Percentiles rank a stretch among this genome's conserved stretches.
Conservation (phyloP, 345 rosid genomes). For the Abelmoschus esculentus region DNA sequence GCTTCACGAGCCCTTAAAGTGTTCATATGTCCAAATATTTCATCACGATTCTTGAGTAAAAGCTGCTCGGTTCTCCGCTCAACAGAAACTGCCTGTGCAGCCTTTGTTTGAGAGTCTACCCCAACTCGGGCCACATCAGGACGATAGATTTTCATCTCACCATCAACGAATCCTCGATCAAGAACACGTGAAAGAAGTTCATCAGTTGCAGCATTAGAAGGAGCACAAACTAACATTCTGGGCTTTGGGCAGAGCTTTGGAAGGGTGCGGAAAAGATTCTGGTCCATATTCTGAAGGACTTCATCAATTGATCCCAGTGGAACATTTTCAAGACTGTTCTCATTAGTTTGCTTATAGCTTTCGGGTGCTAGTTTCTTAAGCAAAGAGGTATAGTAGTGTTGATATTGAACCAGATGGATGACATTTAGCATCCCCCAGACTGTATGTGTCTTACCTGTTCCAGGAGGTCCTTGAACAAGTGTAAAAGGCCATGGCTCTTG, state of each 20-base stretch:
- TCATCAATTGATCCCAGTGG: conserved; percentile 89
- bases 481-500: conserved; percentile 99
- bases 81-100: conserved; percentile 98
- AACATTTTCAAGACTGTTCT: conserved; percentile 57
- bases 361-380: conserved; percentile 95
- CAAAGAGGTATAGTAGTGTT: conserved; percentile 91
- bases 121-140: conserved; percentile 99
- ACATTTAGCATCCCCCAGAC: conserved; percentile 99
- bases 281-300: conserved; percentile 99
- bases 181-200: conserved; percentile 97
- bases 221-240: conserved; percentile 98
- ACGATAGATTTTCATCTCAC: conserved; percentile 94
- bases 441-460: conserved; percentile 98
- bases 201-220: conserved; percentile 99
- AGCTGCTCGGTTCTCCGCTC: conserved; percentile 95
- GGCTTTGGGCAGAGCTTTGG: conserved; percentile 96
- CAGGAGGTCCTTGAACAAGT: conserved; percentile 99
- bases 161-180: conserved; percentile 97
- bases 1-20: conserved; percentile 69
- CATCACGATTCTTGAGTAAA: conserved; percentile 72
- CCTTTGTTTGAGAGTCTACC: conserved; percentile 93
- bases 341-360: conserved; percentile 82
- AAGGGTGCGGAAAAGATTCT: conserved; percentile 81
- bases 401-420: conserved; percentile 97
- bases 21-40: conserved; percentile 79